Evolutionary conservation across 2,329 filamentous ascomycete species (phyloP), one percentile per base, ranked within the genome.

Genomic region (Colletotrichum melonis): DNA sequence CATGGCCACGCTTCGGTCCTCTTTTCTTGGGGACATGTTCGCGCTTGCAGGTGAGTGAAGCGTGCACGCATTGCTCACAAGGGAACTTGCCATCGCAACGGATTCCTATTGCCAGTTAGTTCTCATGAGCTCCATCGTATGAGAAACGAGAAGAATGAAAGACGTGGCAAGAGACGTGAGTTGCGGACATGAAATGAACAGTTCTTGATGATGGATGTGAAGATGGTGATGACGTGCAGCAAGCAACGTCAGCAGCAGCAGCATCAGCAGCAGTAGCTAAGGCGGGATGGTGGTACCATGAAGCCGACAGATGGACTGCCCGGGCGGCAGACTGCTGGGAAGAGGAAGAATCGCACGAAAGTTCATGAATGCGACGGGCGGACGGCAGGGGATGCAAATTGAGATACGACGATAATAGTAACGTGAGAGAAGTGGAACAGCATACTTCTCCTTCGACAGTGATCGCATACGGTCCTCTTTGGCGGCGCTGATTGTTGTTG

Each of bases 1-100:
- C 90, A 73, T 89, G 86, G 63, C 88, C 90, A 32, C 88, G 88
- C 77, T 92, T 92, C 14, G 90, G 90, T 2, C 90, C 90, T 76
- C 91, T 88, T 80, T 91, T 91, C 80, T 90, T 88, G 16, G 90
- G 90, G 56, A 92, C 87, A 77, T 91, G 89, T 77, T 92, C 90
- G 79, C 90, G 89, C 75, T 90, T 92, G 82, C 90, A 92, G n/a
- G 83, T 86, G 73, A 92, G 85, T 28, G 88, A 86, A 35, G 90
- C 89, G 70, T 87, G 87, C 66, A 86, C 81, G 79, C 90, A 92
- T 78, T 91, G 91, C 80, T 90, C 89, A 82, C 90, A 92, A 5
- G 90, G 88, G 62, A 82, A 83, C 64, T 81, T 77, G 64, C 84
- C 84, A 77, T 86, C 84, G 76, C 85, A 86, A 63, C 84, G 81